Base-by-base conservation (phyloP, 345 rosid genomes). In the Lepidium africanum region DNA sequence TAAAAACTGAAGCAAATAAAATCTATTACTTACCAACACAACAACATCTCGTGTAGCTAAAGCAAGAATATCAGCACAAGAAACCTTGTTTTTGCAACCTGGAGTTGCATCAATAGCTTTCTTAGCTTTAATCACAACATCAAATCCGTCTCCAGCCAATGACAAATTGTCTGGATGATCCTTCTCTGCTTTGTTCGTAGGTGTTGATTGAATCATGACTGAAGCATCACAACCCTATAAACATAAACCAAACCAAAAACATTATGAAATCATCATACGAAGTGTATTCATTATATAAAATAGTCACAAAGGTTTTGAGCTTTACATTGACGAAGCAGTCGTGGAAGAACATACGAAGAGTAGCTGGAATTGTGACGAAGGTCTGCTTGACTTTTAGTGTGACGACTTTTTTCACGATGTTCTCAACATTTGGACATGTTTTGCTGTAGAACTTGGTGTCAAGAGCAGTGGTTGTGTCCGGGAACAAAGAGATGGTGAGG, bases 281-380 rank as follows among this genome's bases (percentile, higher is more conserved):
- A 49, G 10, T 51, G 10, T 57, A 35, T 51, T 59, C 14, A 63
- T 23, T 30, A 47, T 45, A 32, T 9, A 5, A 15, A 39, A 21
- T 2, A 5, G 66, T 6, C 16, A 17, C 55, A 36, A 9, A 6
- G 7, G 7, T 9, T 16, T 46, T 17, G 56, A 38, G 65, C 13
- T 9, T 38, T 69, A 83, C 96, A 80, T 87, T 78, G 33, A 90
- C 90, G 53, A 87, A 82, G 78, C 97, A 90, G 52, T 89, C 96
- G 21, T 89, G 96, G 86, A 89, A 87, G 81, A 89, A 89, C 76
- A 89, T 84, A 11, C 96, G 97, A 59, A 90, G 77, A n/a, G 94
- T 87, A 19, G 81, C 92, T 1, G 97, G 97, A 57, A 83, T 76
- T 0, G 94, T 84, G 63, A 86, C 88, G 54, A 86, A 87, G 2